Evolutionary conservation across 768 basidiomycete genomes (phyloP).

Genomic region (Panaeolus cyanescens): DNA sequence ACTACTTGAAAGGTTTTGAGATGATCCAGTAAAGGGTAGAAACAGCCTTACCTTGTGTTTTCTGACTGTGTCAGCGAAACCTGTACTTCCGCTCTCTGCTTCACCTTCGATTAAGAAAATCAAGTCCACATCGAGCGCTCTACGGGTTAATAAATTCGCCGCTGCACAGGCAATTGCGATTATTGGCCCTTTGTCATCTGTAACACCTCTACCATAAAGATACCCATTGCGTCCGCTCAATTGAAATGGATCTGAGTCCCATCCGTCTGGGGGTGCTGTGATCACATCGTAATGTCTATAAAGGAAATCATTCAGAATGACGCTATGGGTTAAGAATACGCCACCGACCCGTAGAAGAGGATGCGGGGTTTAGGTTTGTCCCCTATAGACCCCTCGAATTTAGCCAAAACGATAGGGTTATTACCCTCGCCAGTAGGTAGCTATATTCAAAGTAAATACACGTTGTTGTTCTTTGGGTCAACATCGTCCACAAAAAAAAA

Average conservation of each 20-base stretch:
- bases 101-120: constrained; percentile 95
- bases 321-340: neutral
- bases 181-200: constrained; percentile 96
- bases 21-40: neutral
- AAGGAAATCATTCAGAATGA: neutral
- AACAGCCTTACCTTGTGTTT: constrained; percentile 62
- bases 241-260: constrained; percentile 84
- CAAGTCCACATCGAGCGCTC: constrained; percentile 82
- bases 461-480: neutral
- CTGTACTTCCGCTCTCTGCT: constrained; percentile 91
- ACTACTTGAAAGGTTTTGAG: constrained; percentile 40
- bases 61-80: constrained; percentile 78
- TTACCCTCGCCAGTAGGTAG: constrained; percentile 73
- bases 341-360: constrained; percentile 82
- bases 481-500: neutral
- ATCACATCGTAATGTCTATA: constrained; percentile 96
- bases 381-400: constrained; percentile 72
- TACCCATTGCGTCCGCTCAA: constrained; percentile 86
- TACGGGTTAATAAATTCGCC: constrained; percentile 70
- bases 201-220: constrained; percentile 87
- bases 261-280: constrained; percentile 53
- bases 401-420: constrained; percentile 90
- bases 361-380: constrained; percentile 67
- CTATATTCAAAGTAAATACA: constrained; percentile 37
- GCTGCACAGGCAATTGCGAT: constrained; percentile 90